Evolutionary conservation across 106 monocot genomes (phyloP), one percentile per base, ranked within the genome.

Genomic region (Triglochin maritima): DNA sequence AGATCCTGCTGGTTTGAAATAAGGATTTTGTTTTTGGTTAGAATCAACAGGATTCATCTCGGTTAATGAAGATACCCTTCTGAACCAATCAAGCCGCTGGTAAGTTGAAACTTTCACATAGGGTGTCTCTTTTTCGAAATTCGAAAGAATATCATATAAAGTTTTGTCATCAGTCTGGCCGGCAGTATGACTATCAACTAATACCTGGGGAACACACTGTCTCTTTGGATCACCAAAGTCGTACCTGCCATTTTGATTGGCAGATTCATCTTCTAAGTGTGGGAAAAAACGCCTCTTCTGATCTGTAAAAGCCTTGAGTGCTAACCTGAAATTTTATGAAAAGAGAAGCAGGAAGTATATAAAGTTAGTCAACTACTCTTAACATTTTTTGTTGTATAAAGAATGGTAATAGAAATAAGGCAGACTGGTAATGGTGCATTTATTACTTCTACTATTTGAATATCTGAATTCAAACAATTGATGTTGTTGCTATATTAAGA

Each of bases 271-370:
- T 72, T 98, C 91, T 53, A 98, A 76, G 56, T 91, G 91, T 65
- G 96, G 91, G 55, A 98, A 98, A 82, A 87, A 98, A 4, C 82
- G 81, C 66, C 78, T 85, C 70, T 98, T 98, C 76, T 98, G 91
- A 61, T 98, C 88, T 68, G 80, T 84, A 62, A 98, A 98, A 71
- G 91, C 91, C 66, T 98, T 98, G 12, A 98, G 82, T 67, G 96
- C 96, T 72, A 98, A 80, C 74, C 96, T 96, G 73, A 66, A 41
- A 53, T n/a, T 16, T 10, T 6, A 29, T 29, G 29, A 29, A 29
- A 29, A 29, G 29, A 29, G 29, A 29, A 29, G 29, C 29, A 29
- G 29, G 29, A 29, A n/a, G n/a, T n/a, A n/a, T n/a, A n/a, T 29
- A 29, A 29, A 29, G 29, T 29, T 29, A 29, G 29, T 29, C 29